Conservation (phyloP, 2,329 filamentous ascomycete genomes). For the Hansfordia pulvinata region DNA sequence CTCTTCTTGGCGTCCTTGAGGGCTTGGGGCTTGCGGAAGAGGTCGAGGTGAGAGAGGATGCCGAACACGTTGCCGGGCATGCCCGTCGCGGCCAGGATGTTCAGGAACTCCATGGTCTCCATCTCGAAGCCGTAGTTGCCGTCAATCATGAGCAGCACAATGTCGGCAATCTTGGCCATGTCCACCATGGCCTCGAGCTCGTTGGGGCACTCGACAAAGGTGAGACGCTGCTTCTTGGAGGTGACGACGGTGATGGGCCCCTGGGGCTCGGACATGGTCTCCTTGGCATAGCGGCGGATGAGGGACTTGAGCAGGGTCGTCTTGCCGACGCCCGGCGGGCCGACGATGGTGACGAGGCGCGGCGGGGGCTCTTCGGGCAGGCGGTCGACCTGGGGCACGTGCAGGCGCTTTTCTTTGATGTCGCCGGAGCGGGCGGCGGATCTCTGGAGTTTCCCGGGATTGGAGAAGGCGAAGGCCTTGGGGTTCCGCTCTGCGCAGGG, state of each 20-base stretch:
- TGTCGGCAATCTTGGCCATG: conserved; percentile 91
- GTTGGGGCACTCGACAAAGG: conserved; percentile 95
- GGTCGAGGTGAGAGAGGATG: conserved; percentile 86
- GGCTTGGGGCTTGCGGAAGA: conserved; percentile 88
- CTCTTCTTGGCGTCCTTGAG: conserved; percentile 92
- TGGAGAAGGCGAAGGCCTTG: conserved; percentile 78
- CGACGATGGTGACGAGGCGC: conserved; percentile 84
- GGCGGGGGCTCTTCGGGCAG: conserved; percentile 91
- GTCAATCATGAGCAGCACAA: conserved; percentile 95
- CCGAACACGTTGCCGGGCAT: conserved; percentile 99
- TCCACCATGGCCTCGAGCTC: conserved; percentile 95
- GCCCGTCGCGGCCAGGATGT: conserved; percentile 80
- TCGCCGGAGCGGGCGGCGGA: conserved; percentile 46
- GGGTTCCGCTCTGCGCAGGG: conserved; percentile 54
- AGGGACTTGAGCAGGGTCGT: conserved; percentile 91
- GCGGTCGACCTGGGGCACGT: conserved; percentile 93
- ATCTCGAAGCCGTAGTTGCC: conserved; percentile 99
- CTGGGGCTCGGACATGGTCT: conserved; percentile 77
- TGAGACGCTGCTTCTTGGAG: conserved; percentile 86
- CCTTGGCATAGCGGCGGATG: conserved; percentile 88
- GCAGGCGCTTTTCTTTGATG: conserved; percentile 77
- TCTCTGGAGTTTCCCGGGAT: conserved; percentile 67
- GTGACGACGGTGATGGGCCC: conserved; percentile 94
- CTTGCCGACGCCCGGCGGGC: conserved; percentile 89
- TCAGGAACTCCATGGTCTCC: conserved; percentile 99